A percentile compares a stretch with the other conserved stretches of the same genome.
Conservation (phyloP, 768 basidiomycete genomes). For the Lactifluus rugatus region DNA sequence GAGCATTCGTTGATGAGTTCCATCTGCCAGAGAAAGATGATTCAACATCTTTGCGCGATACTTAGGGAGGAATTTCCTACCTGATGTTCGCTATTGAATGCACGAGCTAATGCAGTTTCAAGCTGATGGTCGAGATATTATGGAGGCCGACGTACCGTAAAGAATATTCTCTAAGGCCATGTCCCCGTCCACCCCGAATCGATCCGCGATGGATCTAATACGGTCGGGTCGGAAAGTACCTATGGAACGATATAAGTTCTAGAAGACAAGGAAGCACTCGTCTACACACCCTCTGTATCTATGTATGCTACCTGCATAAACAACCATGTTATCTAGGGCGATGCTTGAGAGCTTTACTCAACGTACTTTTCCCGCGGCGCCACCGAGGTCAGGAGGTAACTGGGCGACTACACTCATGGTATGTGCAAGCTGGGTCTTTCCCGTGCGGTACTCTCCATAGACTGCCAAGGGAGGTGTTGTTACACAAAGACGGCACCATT, state of each 20-base stretch:
- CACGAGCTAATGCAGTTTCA: slow-evolving; percentile 49
- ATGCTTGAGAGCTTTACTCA: background rate
- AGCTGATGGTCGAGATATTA: background rate
- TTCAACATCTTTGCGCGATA: slow-evolving; percentile 3
- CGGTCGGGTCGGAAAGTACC: slow-evolving; percentile 95
- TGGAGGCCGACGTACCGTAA: slow-evolving; percentile 45
- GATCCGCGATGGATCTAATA: slow-evolving; percentile 81
- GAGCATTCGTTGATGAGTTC: slow-evolving; percentile 87
- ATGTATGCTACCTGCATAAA: slow-evolving; percentile 71
- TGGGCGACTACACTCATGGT: slow-evolving; percentile 90
- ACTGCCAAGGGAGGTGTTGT: slow-evolving; percentile 36
- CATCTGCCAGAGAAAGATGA: slow-evolving; percentile 44
- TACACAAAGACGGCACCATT: background rate
- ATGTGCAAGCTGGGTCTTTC: slow-evolving; percentile 92
- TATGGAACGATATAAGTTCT: slow-evolving; percentile 22
- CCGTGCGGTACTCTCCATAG: slow-evolving; percentile 93
- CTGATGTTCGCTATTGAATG: slow-evolving; percentile 90
- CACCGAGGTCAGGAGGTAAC: slow-evolving; percentile 81
- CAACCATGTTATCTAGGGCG: background rate
- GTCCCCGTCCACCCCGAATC: slow-evolving; percentile 86
- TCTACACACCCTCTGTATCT: slow-evolving; percentile 63
- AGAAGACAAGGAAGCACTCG: background rate
- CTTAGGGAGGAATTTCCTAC: slow-evolving; percentile 29
- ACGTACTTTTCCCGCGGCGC: slow-evolving; percentile 75
- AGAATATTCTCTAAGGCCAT: slow-evolving; percentile 85